A percentile compares a stretch with the other conserved stretches of the same genome.
These are phyloP conservation scores for Thecaphora thlaspeos DNA, from an alignment of 1,284 basidiomycete species.

Conservation along the genomic window DNA sequence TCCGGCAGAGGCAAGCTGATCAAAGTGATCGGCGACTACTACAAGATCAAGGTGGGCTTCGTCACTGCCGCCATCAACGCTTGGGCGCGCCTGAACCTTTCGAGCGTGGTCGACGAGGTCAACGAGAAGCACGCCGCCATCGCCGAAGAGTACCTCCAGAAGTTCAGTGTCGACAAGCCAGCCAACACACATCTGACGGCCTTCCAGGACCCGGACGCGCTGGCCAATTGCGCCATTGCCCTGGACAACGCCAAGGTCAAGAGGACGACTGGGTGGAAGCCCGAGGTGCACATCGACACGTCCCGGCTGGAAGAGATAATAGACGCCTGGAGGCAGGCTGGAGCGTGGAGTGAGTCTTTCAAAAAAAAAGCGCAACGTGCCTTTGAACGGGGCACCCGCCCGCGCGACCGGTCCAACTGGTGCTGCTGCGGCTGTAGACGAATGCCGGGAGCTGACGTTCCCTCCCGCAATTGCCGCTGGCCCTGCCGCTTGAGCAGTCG, in stretches of 20 bases:
- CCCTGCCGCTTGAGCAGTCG: too few relatives aligned
- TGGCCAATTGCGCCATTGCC: constrained; percentile 27
- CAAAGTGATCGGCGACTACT: constrained; percentile 20
- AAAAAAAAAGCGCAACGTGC: too few relatives aligned
- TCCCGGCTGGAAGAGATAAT: constrained; percentile 14
- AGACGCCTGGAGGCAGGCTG: constrained; percentile 2
- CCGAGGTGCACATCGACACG: constrained; percentile 7
- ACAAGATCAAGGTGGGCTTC: constrained; percentile 35
- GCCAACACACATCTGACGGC: constrained; percentile 9
- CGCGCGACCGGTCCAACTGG: too few relatives aligned
- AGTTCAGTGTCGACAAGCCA: too few relatives aligned
- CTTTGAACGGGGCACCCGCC: too few relatives aligned
- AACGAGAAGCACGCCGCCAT: constrained; percentile 40
- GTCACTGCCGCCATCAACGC: constrained; percentile 34
- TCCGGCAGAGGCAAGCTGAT: constrained; percentile 22
- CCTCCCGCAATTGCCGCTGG: too few relatives aligned
- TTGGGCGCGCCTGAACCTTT: constrained; percentile 22
- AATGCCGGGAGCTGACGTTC: too few relatives aligned
- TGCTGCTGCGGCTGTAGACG: too few relatives aligned
- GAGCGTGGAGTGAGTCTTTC: too few relatives aligned
- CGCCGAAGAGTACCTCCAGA: not conserved
- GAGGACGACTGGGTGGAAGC: constrained; percentile 23
- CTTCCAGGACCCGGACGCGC: constrained; percentile 21
- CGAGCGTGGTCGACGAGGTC: constrained; percentile 32
- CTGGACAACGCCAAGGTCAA: constrained; percentile 31